Percentiles rank a stretch among this genome's conserved stretches.
These are phyloP conservation scores for Sporothrix brasiliensis DNA, from an alignment of 2,329 filamentous ascomycete species.

Conservation along the genomic window DNA sequence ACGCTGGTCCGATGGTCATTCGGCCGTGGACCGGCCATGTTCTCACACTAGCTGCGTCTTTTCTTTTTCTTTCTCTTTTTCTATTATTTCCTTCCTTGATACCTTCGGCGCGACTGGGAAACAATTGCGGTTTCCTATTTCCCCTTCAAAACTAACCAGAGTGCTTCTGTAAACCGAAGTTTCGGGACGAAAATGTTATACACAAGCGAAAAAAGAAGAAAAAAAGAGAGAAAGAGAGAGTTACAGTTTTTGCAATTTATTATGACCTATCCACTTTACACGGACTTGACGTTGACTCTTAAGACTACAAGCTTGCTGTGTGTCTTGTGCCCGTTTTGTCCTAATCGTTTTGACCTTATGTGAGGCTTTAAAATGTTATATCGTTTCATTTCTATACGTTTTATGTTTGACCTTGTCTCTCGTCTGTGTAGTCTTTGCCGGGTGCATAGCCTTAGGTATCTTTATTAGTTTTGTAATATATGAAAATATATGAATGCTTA, in stretches of 20 bases:
- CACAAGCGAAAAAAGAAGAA: neutral
- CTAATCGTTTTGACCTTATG: neutral
- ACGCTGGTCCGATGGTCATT: neutral
- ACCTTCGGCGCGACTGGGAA: slow-evolving; percentile 24
- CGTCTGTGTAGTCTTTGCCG: neutral
- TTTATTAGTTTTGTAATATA: neutral
- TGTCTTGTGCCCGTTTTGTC: neutral
- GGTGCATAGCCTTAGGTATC: neutral
- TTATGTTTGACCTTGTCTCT: neutral
- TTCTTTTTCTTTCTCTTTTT: neutral
- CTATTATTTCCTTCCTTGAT: slow-evolving; percentile 10
- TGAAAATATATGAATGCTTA: neutral
- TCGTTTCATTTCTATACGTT: neutral
- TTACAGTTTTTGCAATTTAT: slow-evolving; percentile 11
- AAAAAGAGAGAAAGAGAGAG: neutral
- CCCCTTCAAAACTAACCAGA: neutral
- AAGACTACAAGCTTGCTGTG: neutral
- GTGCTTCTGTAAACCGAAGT: neutral
- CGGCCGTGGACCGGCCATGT: neutral
- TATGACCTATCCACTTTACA: neutral
- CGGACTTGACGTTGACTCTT: neutral
- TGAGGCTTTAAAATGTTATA: neutral
- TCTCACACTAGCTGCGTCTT: neutral
- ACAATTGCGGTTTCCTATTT: neutral
- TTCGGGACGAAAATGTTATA: slow-evolving; percentile 10